Percentiles rank a stretch among this genome's conserved stretches.
phyloP scores from a whole-genome alignment of 495 filamentous ascomycete genomes.

The Astrocystis sublimbata region DNA sequence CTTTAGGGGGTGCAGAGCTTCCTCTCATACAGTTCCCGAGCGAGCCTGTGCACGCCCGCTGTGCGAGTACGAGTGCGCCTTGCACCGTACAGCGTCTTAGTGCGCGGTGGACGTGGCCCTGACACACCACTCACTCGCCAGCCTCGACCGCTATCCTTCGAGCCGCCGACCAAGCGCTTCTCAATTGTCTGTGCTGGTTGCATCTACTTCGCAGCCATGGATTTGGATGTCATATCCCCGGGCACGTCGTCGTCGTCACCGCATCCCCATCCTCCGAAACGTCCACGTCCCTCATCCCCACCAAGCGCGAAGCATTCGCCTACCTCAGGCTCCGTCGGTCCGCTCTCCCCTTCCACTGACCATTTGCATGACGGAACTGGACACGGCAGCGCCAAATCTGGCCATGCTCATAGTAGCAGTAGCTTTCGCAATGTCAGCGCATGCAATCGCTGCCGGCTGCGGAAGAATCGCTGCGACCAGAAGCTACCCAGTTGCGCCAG shows the following conservation, averaged over 20 bases:
- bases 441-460: slow-evolving; percentile 86
- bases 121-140: too few relatives aligned
- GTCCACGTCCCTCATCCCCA: slow-evolving; percentile 50
- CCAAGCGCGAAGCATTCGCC: slow-evolving; percentile 46
- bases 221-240: slow-evolving; percentile 38
- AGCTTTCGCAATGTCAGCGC: slow-evolving; percentile 91
- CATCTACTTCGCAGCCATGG: slow-evolving; percentile 20
- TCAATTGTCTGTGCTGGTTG: not conserved
- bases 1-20: slow-evolving; percentile 6
- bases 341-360: slow-evolving; percentile 38
- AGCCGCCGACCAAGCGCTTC: not conserved
- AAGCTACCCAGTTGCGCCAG: slow-evolving; percentile 83
- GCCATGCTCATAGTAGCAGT: slow-evolving; percentile 40
- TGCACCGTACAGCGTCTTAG: not conserved
- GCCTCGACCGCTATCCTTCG: not conserved
- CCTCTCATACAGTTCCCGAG: slow-evolving; percentile 1
- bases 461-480: slow-evolving; percentile 96
- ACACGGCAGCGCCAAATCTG: slow-evolving; percentile 36
- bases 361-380: slow-evolving; percentile 33
- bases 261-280: slow-evolving; percentile 48
- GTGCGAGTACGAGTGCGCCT: not conserved
- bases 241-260: slow-evolving; percentile 48
- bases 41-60: not conserved
- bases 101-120: not conserved
- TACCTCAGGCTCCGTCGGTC: slow-evolving; percentile 30